Conservation (phyloP, 2,329 filamentous ascomycete genomes). For the Cladophialophora bantiana region DNA sequence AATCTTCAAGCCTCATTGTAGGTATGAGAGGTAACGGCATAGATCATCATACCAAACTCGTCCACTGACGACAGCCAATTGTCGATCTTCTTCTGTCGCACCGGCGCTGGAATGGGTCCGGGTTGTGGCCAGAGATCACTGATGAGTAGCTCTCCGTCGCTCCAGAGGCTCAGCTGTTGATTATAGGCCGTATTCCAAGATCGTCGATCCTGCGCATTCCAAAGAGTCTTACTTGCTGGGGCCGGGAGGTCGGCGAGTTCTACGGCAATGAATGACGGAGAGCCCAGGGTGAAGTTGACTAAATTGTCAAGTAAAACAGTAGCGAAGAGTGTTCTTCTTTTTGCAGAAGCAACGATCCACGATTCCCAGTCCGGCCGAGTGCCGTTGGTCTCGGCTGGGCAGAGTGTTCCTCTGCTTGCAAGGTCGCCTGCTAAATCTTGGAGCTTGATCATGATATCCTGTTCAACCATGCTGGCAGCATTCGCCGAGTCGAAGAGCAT, state of each 20-base stretch:
- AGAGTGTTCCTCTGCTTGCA: slow-evolving; percentile 54
- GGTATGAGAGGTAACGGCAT: slow-evolving; percentile 57
- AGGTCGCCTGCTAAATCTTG: slow-evolving; percentile 58
- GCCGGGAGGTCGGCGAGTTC: slow-evolving; percentile 57
- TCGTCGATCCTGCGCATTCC: slow-evolving; percentile 49
- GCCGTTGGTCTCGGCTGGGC: slow-evolving; percentile 50
- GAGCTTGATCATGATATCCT: slow-evolving; percentile 57
- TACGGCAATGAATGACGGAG: slow-evolving; percentile 58
- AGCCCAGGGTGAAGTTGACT: slow-evolving; percentile 52
- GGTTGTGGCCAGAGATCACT: slow-evolving; percentile 60
- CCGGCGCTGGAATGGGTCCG: slow-evolving; percentile 43
- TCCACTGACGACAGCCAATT: slow-evolving; percentile 60
- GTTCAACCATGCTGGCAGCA: slow-evolving; percentile 45
- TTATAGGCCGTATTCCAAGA: slow-evolving; percentile 58
- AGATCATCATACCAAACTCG: slow-evolving; percentile 63
- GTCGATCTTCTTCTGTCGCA: slow-evolving; percentile 51
- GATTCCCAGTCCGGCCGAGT: slow-evolving; percentile 58
- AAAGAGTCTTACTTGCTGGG: slow-evolving; percentile 53
- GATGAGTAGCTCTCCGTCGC: slow-evolving; percentile 52
- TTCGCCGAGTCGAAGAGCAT: slow-evolving; percentile 54
- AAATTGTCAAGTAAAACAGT: slow-evolving; percentile 64
- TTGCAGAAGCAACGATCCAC: slow-evolving; percentile 63
- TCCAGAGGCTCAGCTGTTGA: slow-evolving; percentile 52
- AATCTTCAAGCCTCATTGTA: slow-evolving; percentile 43
- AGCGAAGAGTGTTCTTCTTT: slow-evolving; percentile 59